Base-by-base conservation (phyloP, 2,329 filamentous ascomycete genomes). In the Lojkania enalia region DNA sequence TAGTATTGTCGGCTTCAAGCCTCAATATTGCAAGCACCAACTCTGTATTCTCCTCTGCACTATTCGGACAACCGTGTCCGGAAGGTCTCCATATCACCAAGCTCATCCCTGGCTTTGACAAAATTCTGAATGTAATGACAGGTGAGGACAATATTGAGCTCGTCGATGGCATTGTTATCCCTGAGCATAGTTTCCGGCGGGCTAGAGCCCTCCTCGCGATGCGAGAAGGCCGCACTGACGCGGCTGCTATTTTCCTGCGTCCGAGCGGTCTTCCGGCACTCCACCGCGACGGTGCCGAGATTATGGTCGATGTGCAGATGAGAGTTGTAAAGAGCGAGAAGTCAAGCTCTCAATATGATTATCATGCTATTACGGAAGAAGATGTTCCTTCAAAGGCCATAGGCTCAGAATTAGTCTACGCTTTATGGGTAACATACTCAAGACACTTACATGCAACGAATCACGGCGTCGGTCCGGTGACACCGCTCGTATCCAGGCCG, bases 361-460 rank as follows among this genome's bases (percentile, higher is more conserved):
- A 85, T 44, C 76, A 85, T 52, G 81, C 84, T 2, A 80, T 86
- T n/a, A 76, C 82, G 41, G 84, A 90, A 64, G 73, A 77, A 35
- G 64, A 73, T 48, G 65, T 19, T 61, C 66, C 37, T 61, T 67
- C 55, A n/a, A 62, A 74, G 6, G 77, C 80, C n/a, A 69, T 78
- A 9, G 13, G 44, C 20, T 51, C 60, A 16, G 90, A 96, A 66
- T 81, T 95, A 51, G 90, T 97, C 0, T 97, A 91, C 73, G 94
- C 94, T 9, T 74, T 99, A 20, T 99, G 94, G 94, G 87, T 99
- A 55, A 97, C 92, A 1, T 99, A 97, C 67, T 97, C 92, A 14
- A 82, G 91, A 51, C 90, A 96, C 61, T 78, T 97, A 11, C 94
- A 99, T 67, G 87, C 88, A 13, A 80, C 84, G 27, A 83, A 83